A percentile compares a stretch with the other conserved stretches of the same genome.
These are phyloP conservation scores for Citrus reticulata DNA, from an alignment of 345 rosid species.

Conservation along the genomic window DNA sequence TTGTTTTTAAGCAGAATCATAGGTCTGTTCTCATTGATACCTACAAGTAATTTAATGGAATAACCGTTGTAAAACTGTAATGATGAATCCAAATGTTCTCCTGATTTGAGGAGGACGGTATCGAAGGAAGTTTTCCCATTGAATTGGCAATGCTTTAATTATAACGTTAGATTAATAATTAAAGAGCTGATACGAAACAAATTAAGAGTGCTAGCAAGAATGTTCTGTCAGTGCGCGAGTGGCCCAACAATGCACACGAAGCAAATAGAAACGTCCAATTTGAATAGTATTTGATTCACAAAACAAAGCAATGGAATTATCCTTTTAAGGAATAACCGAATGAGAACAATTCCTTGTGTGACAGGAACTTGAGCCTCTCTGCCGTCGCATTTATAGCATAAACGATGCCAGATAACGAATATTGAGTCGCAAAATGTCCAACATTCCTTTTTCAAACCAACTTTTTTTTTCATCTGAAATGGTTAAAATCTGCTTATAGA, in stretches of 20 bases:
- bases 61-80: too few relatives aligned
- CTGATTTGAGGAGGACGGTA: too few relatives aligned
- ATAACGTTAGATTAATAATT: neutral
- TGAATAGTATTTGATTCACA: neutral
- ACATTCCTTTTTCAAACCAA: neutral
- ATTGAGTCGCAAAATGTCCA: neutral
- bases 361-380: neutral
- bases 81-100: too few relatives aligned
- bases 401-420: neutral
- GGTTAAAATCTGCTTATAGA: too few relatives aligned
- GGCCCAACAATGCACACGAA: neutral
- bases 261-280: neutral
- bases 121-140: too few relatives aligned
- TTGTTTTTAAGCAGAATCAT: too few relatives aligned
- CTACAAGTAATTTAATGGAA: too few relatives aligned
- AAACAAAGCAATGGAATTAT: neutral
- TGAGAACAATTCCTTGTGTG: neutral
- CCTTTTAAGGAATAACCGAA: neutral
- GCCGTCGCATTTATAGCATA: neutral
- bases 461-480: too few relatives aligned
- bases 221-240: neutral
- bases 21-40: too few relatives aligned
- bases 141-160: too few relatives aligned
- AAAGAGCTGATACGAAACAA: neutral
- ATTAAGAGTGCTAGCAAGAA: neutral